These are phyloP conservation scores for Pythium chondricola DNA, from an alignment of 352 stramenopile genomes.

Conservation along the genomic window DNA sequence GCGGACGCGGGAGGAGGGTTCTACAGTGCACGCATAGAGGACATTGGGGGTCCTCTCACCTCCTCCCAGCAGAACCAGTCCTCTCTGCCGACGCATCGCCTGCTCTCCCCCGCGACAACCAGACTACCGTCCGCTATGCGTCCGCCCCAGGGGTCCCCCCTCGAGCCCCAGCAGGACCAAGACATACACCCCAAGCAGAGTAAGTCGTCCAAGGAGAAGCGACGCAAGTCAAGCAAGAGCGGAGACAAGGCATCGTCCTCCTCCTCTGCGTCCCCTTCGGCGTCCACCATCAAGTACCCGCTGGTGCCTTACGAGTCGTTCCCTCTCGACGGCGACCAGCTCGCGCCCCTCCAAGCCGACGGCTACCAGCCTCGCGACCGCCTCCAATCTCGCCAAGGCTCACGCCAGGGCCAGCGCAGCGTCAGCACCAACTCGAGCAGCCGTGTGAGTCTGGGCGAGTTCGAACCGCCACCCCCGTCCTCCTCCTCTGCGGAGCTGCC, in stretches of 20 bases:
- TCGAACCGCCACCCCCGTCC: constrained; percentile 24
- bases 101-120: constrained; percentile 23
- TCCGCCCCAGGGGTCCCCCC: no score
- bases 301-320: constrained; percentile 15
- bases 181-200: constrained; percentile 4
- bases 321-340: constrained; percentile 27
- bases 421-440: constrained; percentile 21
- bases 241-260: not conserved
- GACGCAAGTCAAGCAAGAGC: constrained; percentile 31
- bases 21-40: constrained; percentile 12
- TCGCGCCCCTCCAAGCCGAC: constrained; percentile 33
- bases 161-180: no score
- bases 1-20: not conserved
- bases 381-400: constrained; percentile 71
- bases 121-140: constrained; percentile 32
- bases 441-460: constrained; percentile 33
- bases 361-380: constrained; percentile 65
- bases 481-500: not conserved
- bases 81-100: constrained; percentile 15
- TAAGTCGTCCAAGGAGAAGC: constrained; percentile 17
- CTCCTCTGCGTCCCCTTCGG: not conserved
- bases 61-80: constrained; percentile 1
- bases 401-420: constrained; percentile 47
- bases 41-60: constrained; percentile 6
- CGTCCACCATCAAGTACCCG: not conserved